Evolutionary conservation across 129 eudicot genomes (phyloP), one percentile per base, ranked within the genome.

Genomic region (Rutidosis leptorrhynchoides): DNA sequence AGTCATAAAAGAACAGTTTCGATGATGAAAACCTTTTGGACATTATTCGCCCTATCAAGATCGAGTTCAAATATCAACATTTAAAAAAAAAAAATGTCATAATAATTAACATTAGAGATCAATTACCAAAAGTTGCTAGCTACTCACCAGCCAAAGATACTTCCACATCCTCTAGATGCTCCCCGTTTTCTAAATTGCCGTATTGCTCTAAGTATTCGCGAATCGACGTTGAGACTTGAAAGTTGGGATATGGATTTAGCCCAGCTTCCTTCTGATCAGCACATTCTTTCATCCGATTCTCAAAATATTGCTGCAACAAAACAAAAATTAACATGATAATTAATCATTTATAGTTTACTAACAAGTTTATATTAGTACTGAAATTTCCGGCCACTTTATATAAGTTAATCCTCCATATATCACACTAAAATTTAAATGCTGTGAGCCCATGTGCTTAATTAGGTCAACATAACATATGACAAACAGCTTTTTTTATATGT

Each of bases 1-100:
- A 77, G 62, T 92, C 98, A 74, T 92, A 92, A 70, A 92, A 92
- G 75, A 88, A 82, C 20, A 92, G 73, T 80, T 92, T 92, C 68
- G 95, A 59, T 14, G 95, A 81, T 15, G 98, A 88, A 15, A 95
- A 73, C 37, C 96, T 75, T 58, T 88, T 92, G 95, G 42, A 88
- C 91, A 88, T 92, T 42, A 92, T 52, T 32, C 98, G 80, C 66
- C 96, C 96, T 92, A 35, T 6, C 52, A 63, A 68, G n/a, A n/a
- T n/a, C n/a, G 15, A 67, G 55, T 67, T 22, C 33, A 63, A 61
- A 3, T 76, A 65, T 40, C 32, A 43, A 37, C n/a, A n/a, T n/a
- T n/a, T 16, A 62, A 5, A 10, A 22, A 67, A 16, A 43, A 19
- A 27, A 12, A 28, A 27, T 29, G n/a, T n/a, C n/a, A n/a, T n/a